phyloP scores from a whole-genome alignment of 73 alveolate species.

The Tetrahymena thermophila region DNA sequence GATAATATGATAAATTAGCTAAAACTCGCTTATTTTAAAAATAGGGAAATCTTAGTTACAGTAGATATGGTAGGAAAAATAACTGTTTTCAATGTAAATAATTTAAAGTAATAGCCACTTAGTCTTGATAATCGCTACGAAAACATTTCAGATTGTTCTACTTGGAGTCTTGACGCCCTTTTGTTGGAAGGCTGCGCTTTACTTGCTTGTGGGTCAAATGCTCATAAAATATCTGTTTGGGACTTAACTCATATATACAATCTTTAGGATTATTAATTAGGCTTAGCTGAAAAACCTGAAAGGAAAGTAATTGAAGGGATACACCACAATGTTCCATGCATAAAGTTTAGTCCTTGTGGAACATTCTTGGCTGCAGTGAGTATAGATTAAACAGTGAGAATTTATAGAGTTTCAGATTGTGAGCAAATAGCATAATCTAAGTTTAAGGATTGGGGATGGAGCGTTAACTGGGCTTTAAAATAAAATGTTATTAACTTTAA shows the following conservation, averaged over 20 bases:
- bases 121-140: background rate
- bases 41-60: background rate
- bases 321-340: conserved; percentile 52
- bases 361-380: conserved; percentile 46
- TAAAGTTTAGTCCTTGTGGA: conserved; percentile 54
- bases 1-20: background rate
- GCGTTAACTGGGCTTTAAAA: background rate
- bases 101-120: background rate
- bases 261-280: background rate
- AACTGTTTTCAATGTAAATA: background rate
- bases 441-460: background rate
- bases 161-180: background rate
- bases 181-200: background rate
- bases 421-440: background rate
- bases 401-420: conserved; percentile 1
- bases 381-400: conserved; percentile 36
- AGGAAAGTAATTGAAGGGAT: conserved; percentile 23
- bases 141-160: background rate
- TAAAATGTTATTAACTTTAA: background rate
- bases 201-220: background rate
- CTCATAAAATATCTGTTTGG: background rate
- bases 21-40: background rate
- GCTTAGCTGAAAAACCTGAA: background rate
- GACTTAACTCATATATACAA: background rate
- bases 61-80: background rate